Base-by-base conservation (phyloP, 73 alveolate species). In the Diophrys appendiculata region DNA sequence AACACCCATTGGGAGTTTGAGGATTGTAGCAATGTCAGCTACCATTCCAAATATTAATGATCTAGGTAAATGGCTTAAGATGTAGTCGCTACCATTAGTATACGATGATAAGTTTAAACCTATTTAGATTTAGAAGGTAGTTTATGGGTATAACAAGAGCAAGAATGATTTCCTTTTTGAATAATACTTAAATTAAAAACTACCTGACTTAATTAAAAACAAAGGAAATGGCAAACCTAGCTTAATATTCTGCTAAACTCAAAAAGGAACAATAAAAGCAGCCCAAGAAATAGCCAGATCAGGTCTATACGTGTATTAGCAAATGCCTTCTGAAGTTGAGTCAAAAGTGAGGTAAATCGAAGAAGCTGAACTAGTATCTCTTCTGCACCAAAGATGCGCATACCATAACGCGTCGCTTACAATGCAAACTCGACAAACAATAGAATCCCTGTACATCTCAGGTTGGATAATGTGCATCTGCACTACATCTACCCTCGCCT, bases 31-130 rank as follows among this genome's bases (percentile, higher is more conserved):
- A 1, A 81, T 98, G 72, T 90, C 98, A 29, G 99, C 99, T 0
- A 98, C 99, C 0, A 77, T 98, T 25, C 99, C 99, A 0, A 98
- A 98, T 92, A 95, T 96, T 88, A 80, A 89, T 74, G 99, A 97
- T 86, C 98, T 97, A 3, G 99, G 98, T 8, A 90, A 85, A 73
- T 97, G 97, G 82, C 86, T 97, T 23, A 93, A 97, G 72, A 98
- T 95, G 23, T 90, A 92, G 29, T 81, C 86, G 54, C 95, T 99
- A 29, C 76, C 96, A 77, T 96, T 93, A 54, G 97, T 94, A 29
- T 78, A 33, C 26, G 88, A 90, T 3, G 56, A 69, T 69, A 79
- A 80, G 28, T 33, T 68, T 31, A 83, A 89, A 81, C 81, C 88
- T 8, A 90, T 88, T 23, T 75, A 81, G 81, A 88, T 88, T 0